These are phyloP conservation scores for Colletotrichum melonis DNA, from an alignment of 2,329 filamentous ascomycete species.

Conservation along the genomic window DNA sequence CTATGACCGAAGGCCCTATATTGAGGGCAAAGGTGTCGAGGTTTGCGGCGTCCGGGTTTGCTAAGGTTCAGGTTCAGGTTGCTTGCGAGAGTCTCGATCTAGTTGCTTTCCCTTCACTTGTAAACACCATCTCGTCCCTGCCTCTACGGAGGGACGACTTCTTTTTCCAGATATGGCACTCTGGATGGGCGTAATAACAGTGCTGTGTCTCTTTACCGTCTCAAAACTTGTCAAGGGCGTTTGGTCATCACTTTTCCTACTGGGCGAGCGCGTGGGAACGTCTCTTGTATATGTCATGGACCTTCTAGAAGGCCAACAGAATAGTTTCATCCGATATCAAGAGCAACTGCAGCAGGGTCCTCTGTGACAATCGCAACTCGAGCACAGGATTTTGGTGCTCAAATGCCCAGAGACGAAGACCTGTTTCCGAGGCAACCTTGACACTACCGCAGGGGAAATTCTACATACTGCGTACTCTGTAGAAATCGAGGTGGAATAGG, in stretches of 20 bases:
- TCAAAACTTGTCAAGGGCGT: background rate
- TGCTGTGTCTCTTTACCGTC: background rate
- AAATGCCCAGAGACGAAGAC: too few species aligned
- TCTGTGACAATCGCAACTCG: background rate
- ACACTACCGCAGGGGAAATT: background rate
- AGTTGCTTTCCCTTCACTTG: background rate
- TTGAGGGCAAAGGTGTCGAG: constrained; percentile 77
- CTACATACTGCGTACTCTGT: too few species aligned
- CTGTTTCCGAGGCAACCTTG: background rate
- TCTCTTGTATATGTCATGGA: background rate
- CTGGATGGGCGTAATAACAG: background rate
- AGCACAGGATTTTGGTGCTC: too few species aligned
- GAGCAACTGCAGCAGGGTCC: background rate
- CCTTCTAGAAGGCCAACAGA: background rate
- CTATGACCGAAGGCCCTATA: constrained; percentile 71
- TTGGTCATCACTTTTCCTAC: background rate
- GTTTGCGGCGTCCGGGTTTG: constrained; percentile 81
- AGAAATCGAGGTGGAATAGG: background rate
- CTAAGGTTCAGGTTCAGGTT: constrained; percentile 44
- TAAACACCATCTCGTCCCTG: background rate
- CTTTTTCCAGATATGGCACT: background rate
- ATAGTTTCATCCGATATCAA: background rate
- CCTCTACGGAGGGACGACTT: background rate
- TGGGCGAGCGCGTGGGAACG: background rate
- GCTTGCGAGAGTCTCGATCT: background rate